phyloP scores from a whole-genome alignment of 2,329 filamentous ascomycete species.

The Clonostachys rosea region DNA sequence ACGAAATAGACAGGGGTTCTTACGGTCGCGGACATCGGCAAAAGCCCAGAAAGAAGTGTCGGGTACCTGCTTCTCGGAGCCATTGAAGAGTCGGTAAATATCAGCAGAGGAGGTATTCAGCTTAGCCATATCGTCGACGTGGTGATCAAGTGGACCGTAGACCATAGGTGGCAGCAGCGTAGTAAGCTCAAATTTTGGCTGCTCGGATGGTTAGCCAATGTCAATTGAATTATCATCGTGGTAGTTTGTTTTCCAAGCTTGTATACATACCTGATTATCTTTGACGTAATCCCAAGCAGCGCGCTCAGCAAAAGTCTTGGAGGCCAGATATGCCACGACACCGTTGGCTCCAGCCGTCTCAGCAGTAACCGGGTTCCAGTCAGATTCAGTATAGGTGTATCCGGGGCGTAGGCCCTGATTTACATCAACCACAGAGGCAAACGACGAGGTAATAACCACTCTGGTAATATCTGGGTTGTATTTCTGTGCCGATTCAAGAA shows the following conservation, averaged over 20 bases:
- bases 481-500: slow-evolving; percentile 35
- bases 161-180: slow-evolving; percentile 60
- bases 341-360: slow-evolving; percentile 5
- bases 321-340: slow-evolving; percentile 13
- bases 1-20: too few species aligned
- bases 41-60: slow-evolving; percentile 27
- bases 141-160: slow-evolving; percentile 43
- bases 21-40: slow-evolving; percentile 47
- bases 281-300: slow-evolving; percentile 52
- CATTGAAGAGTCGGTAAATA: slow-evolving; percentile 6
- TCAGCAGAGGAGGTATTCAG: slow-evolving; percentile 9
- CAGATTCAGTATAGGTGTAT: slow-evolving; percentile 14
- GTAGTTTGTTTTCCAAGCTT: too few species aligned
- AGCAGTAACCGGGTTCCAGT: slow-evolving; percentile 19
- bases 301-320: slow-evolving; percentile 56
- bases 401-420: slow-evolving; percentile 24
- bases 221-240: too few species aligned
- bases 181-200: slow-evolving; percentile 52
- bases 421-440: slow-evolving; percentile 51
- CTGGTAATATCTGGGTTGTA: slow-evolving; percentile 14
- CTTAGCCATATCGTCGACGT: slow-evolving; percentile 18
- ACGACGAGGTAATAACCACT: slow-evolving; percentile 59
- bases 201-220: slow-evolving; percentile 1
- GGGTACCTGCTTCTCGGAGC: slow-evolving; percentile 7
- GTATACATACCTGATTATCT: background rate